Evolutionary conservation across 139 green algal genomes (phyloP), one percentile per base, ranked within the genome.

Genomic region (Astrephomene gubernaculifera): DNA sequence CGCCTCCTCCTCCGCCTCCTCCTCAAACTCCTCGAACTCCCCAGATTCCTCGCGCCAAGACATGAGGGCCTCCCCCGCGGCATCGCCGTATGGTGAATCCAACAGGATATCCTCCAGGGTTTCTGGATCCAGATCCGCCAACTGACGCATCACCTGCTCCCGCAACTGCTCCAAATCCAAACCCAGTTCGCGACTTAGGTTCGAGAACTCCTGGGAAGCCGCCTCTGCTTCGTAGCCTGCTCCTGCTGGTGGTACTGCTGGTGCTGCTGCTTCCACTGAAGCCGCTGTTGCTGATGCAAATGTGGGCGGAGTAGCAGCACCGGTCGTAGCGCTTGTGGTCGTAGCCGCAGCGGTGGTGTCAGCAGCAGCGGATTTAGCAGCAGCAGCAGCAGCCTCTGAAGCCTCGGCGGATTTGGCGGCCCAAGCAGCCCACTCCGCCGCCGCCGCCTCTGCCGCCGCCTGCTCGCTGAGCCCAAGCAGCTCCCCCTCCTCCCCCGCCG

Each of bases 121-220:
- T 7, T 83, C 76, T 14, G 76, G 76, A 72, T 83, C 76, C 76
- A 83, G 19, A 0, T 72, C 76, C 27, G 39, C 22, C 39, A 83
- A 60, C 38, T 83, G 60, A n/a, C 44, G 76, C 76, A 83, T 17
- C 53, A 83, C 60, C 57, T 83, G 60, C 39, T 63, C 24, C 39
- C 76, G 76, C n/a, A 83, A 17, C 61, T 54, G 36, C 76, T 83
- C 76, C n/a, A 83, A n/a, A 52, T 83, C 39, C 1, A 72, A 10
- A 35, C 57, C 75, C 21, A 75, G 24, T 35, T 75, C 38, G n/a
- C 36, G 36, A 39, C 25, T 53, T 21, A 35, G 68, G 65, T 41
- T 72, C 4, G 19, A 19, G 65, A 72, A n/a, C n/a, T n/a, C n/a
- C n/a, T n/a, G n/a, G n/a, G n/a, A n/a, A n/a, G n/a, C 65, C 35